Evolutionary conservation across 2,329 filamentous ascomycete species (phyloP).

Genomic region (Neopestalotiopsis sp.): DNA sequence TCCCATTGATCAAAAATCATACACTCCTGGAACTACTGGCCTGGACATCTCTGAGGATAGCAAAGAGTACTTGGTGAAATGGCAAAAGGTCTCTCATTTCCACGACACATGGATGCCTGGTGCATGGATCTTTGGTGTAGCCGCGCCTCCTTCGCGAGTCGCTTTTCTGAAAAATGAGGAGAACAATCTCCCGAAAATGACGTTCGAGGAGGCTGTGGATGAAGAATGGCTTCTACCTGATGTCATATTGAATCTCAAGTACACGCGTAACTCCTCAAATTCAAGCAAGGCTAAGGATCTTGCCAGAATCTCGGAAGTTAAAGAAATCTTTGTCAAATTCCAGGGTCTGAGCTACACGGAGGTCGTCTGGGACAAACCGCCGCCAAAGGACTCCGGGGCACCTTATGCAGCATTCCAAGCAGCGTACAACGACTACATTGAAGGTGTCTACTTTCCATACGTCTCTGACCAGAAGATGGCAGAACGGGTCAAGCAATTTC

Average conservation of each 20-base stretch:
- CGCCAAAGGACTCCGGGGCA: slow-evolving; percentile 65
- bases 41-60: slow-evolving; percentile 71
- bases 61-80: slow-evolving; percentile 94
- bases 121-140: slow-evolving; percentile 82
- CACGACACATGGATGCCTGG: slow-evolving; percentile 88
- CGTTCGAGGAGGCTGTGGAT: slow-evolving; percentile 79
- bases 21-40: slow-evolving; percentile 56
- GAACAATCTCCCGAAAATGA: slow-evolving; percentile 69
- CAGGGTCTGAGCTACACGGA: slow-evolving; percentile 92
- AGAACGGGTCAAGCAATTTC: slow-evolving; percentile 71
- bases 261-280: slow-evolving; percentile 52
- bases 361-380: slow-evolving; percentile 86
- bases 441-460: slow-evolving; percentile 72
- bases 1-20: slow-evolving; percentile 64
- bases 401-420: slow-evolving; percentile 80
- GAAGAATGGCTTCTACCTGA: slow-evolving; percentile 87
- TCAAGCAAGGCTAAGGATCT: slow-evolving; percentile 73
- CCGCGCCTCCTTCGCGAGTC: slow-evolving; percentile 66
- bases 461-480: slow-evolving; percentile 66
- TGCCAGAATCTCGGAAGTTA: slow-evolving; percentile 73
- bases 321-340: slow-evolving; percentile 84
- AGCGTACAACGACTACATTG: slow-evolving; percentile 87
- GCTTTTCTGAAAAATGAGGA: slow-evolving; percentile 77
- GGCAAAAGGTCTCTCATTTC: slow-evolving; percentile 80
- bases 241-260: slow-evolving; percentile 85